Evolutionary conservation across 2,329 filamentous ascomycete genomes (phyloP).

Genomic region (Apiospora pterosperma): DNA sequence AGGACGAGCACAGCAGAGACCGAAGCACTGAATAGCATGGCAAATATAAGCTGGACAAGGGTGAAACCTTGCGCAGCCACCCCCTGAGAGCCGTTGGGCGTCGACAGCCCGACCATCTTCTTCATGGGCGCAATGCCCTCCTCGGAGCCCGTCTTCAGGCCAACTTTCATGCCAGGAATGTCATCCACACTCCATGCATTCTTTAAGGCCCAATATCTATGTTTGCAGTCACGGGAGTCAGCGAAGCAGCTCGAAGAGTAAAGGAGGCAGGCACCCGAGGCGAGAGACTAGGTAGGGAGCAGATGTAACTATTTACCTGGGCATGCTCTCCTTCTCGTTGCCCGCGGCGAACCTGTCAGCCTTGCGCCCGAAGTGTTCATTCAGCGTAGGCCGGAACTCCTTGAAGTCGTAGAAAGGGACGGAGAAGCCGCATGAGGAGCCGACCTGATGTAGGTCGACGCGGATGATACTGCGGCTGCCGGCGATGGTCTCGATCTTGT

Average conservation of each 20-base stretch:
- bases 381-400: constrained; percentile 30
- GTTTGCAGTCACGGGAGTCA: background rate
- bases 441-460: constrained; percentile 35
- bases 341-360: constrained; percentile 27
- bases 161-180: constrained; percentile 32
- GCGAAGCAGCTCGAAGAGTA: background rate
- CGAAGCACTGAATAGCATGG: constrained; percentile 6
- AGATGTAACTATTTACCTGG: constrained; percentile 15
- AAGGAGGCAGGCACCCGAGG: no score
- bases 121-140: constrained; percentile 31
- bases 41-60: background rate
- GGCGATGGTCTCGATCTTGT: constrained; percentile 23
- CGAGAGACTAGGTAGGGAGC: background rate
- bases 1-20: background rate
- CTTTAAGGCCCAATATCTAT: constrained; percentile 38
- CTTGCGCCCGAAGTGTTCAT: constrained; percentile 30
- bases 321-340: constrained; percentile 33
- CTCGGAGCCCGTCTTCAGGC: constrained; percentile 23
- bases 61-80: background rate
- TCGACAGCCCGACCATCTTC: constrained; percentile 36
- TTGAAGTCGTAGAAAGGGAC: constrained; percentile 38
- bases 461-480: constrained; percentile 34
- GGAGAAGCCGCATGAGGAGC: constrained; percentile 36
- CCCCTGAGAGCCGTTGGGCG: constrained; percentile 15
- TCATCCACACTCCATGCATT: constrained; percentile 37